Conservation (phyloP, 352 stramenopile species). For the Pythium aquatile region DNA sequence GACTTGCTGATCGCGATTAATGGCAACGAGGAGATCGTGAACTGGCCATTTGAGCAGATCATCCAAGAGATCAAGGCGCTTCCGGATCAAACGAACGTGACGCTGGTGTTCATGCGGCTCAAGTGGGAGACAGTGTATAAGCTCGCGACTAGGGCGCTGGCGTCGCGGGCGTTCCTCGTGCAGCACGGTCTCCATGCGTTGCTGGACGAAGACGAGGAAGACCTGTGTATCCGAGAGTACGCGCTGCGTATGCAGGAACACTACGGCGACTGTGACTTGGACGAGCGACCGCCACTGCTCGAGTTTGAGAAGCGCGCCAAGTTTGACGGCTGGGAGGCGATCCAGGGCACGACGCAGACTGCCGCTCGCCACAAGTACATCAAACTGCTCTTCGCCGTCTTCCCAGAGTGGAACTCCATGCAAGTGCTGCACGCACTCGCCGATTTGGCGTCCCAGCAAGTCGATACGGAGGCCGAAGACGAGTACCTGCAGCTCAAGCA, state of each 20-base stretch:
- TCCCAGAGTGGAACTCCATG: constrained; percentile 65
- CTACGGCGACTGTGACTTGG: constrained; percentile 63
- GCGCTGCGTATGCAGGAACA: constrained; percentile 75
- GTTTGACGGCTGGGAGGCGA: constrained; percentile 70
- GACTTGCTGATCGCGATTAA: constrained; percentile 77
- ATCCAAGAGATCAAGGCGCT: constrained; percentile 62
- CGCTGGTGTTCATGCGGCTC: constrained; percentile 58
- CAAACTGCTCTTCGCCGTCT: constrained; percentile 74
- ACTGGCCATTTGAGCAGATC: constrained; percentile 70
- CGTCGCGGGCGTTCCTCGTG: constrained; percentile 43
- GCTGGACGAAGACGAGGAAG: constrained; percentile 46
- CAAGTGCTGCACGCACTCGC: constrained; percentile 49
- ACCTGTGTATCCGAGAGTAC: constrained; percentile 73
- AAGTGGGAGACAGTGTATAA: constrained; percentile 56
- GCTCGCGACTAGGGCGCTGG: constrained; percentile 50
- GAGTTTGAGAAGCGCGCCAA: constrained; percentile 72
- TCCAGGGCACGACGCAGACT: constrained; percentile 43
- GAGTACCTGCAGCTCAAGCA: constrained; percentile 19
- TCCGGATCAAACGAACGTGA: constrained; percentile 38
- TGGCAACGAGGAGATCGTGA: constrained; percentile 45
- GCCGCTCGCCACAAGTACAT: constrained; percentile 74
- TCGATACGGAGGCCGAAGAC: constrained; percentile 23
- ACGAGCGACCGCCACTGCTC: constrained; percentile 53
- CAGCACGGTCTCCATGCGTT: constrained; percentile 46
- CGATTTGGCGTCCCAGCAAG: constrained; percentile 35